Percentiles rank a stretch among this genome's conserved stretches.
These are phyloP conservation scores for Quercus phellos DNA, from an alignment of 331 rosid genomes.

Conservation along the genomic window DNA sequence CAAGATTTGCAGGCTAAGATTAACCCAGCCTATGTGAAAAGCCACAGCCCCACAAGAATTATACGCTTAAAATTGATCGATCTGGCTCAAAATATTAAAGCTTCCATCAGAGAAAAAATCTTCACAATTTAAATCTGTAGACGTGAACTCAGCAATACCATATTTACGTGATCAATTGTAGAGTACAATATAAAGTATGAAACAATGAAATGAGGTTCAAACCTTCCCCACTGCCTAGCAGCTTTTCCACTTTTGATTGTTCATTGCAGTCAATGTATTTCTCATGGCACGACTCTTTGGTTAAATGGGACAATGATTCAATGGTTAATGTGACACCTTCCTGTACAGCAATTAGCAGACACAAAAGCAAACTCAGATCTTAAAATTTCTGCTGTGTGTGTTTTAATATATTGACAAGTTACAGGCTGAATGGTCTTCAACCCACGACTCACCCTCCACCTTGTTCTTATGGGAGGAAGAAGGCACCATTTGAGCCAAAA, in stretches of 20 bases:
- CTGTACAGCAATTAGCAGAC: slow-evolving; percentile 41
- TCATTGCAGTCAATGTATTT: slow-evolving; percentile 32
- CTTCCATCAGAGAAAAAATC: background rate
- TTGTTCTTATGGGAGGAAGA: background rate
- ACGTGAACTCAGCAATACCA: background rate
- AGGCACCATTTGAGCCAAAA: background rate
- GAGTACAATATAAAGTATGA: slow-evolving; percentile 16
- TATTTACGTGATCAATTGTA: background rate
- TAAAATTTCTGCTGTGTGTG: background rate
- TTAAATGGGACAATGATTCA: slow-evolving; percentile 59
- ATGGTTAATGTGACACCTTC: slow-evolving; percentile 64
- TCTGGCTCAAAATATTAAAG: slow-evolving; percentile 4
- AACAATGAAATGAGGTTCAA: slow-evolving; percentile 11
- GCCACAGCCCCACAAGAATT: slow-evolving; percentile 9
- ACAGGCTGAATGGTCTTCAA: background rate
- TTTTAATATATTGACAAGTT: background rate
- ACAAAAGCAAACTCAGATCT: slow-evolving; percentile 17
- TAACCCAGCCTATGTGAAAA: slow-evolving; percentile 4
- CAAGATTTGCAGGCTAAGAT: slow-evolving; percentile 7
- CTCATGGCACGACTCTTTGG: slow-evolving; percentile 43
- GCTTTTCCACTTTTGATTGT: slow-evolving; percentile 65
- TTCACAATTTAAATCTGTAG: background rate
- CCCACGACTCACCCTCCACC: background rate
- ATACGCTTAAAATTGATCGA: slow-evolving; percentile 1
- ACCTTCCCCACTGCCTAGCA: slow-evolving; percentile 89